These are phyloP conservation scores for Beauveria rudraprayagi DNA, from an alignment of 2,329 filamentous ascomycete species.

Conservation along the genomic window DNA sequence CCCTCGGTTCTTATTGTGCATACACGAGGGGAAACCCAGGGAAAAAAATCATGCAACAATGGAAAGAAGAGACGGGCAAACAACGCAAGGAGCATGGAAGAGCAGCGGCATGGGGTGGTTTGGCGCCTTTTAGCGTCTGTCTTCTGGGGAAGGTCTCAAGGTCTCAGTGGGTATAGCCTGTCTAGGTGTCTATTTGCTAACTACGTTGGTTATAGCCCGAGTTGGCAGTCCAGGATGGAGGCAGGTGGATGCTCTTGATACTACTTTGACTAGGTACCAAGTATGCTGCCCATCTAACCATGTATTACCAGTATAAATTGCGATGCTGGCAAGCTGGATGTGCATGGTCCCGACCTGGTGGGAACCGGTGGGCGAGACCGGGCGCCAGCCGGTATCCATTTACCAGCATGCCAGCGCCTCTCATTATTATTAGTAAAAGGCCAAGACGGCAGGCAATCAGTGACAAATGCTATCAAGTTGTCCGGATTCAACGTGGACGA, in stretches of 20 bases:
- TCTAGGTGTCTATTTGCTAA: neutral
- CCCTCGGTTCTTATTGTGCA: too few species aligned
- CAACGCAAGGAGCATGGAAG: neutral
- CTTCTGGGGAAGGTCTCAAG: neutral
- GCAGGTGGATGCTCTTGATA: neutral
- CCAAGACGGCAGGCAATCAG: neutral
- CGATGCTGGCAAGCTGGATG: too few species aligned
- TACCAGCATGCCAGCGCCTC: neutral
- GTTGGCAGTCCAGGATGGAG: neutral
- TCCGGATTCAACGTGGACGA: too few species aligned
- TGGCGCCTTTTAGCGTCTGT: neutral
- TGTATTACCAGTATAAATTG: too few species aligned
- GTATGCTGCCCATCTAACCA: too few species aligned
- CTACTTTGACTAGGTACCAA: too few species aligned
- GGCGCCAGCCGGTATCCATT: too few species aligned
- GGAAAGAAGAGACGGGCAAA: neutral
- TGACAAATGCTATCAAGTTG: too few species aligned
- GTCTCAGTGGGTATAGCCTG: neutral
- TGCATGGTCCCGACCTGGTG: neutral
- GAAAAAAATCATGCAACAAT: neutral
- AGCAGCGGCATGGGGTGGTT: neutral
- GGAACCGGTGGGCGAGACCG: neutral
- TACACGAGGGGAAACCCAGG: neutral
- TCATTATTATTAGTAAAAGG: neutral
- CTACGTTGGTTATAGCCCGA: too few species aligned